Base-by-base conservation (phyloP, 2,329 filamentous ascomycete species). In the Diaporthe sp. region DNA sequence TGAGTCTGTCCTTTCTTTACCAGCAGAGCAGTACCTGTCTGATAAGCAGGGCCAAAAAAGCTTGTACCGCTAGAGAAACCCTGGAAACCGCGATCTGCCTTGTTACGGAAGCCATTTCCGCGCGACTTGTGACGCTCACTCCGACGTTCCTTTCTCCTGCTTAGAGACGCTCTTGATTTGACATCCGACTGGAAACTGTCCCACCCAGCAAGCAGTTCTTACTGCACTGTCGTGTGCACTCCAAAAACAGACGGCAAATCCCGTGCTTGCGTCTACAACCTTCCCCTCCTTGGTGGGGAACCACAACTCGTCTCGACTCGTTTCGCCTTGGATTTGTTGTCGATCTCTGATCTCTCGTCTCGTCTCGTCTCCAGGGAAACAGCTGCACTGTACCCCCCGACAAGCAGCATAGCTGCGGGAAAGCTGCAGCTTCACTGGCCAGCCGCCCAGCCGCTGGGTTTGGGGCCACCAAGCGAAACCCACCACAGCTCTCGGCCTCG, bases 11-110 rank as follows among this genome's bases (percentile, higher is more conserved):
- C 44, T 34, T 55, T 67, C 49, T 42, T 53, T 15, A 31, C 20
- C 60, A 51, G 20, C 63, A 49, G 42, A 44, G n/a, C 61, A 51
- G 31, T 9, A 34, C 47, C 22, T 49, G 31, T 39, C 34, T 51
- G 10, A 37, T n/a, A 53, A 70, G 13, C 28, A 37, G 31, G 37
- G 22, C 31, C 42, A 25, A 51, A 68, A 39, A 68, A 70, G 65
- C 49, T 70, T 70, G 65, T 70, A 70, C 65, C 65, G 49, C 65
- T 70, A 70, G 65, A 70, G 65, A 55, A 55, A 42, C 49, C 47
- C 49, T 55, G 65, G 65, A 70, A 70, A 70, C 65, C n/a, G 49
- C 65, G 65, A 70, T 70, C 65, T 70, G 49, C 65, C 65, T 28
- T 42, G 49, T 31, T 55, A 20, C 65, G 65, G 65, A 70, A 70